Evolutionary conservation across 208 protist species (phyloP).

Genomic region (Novymonas esmeraldas): DNA sequence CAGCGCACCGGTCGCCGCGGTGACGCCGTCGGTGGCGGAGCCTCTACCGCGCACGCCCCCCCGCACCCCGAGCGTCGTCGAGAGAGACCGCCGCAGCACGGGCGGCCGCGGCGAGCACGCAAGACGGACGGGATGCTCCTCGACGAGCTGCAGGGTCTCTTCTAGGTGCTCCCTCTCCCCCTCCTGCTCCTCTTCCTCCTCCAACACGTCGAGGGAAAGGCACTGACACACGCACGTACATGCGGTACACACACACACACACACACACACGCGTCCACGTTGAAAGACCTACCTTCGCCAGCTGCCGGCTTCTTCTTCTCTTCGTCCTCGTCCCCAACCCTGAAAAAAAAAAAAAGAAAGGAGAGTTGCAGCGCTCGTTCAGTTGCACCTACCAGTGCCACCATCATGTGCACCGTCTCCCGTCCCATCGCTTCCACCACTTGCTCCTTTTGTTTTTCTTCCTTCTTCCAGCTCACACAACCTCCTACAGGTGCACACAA

Average conservation of each 20-base stretch:
- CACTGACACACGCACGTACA: no score
- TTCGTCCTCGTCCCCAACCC: background rate
- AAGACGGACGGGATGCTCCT: conserved; percentile 33
- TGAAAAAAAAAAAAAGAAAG: no score
- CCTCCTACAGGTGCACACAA: no score
- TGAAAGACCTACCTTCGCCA: background rate
- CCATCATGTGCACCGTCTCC: no score
- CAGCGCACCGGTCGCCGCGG: background rate
- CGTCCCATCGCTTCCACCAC: no score
- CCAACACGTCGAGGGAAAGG: no score
- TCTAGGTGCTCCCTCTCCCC: conserved; percentile 1
- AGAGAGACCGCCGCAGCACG: background rate
- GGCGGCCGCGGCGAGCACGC: conserved; percentile 3
- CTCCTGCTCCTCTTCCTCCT: background rate
- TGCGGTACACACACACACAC: background rate
- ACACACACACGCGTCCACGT: background rate
- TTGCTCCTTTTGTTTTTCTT: background rate
- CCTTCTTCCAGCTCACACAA: background rate
- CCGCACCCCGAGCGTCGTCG: background rate
- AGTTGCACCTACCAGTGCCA: no score
- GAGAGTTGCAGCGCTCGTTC: no score
- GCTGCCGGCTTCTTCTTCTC: no score
- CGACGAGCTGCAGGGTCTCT: conserved; percentile 33
- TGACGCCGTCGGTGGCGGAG: background rate
- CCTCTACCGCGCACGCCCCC: background rate